Evolutionary conservation across 805 yeast species (phyloP), one percentile per base, ranked within the genome.

Genomic region (Candida nitratophila): DNA sequence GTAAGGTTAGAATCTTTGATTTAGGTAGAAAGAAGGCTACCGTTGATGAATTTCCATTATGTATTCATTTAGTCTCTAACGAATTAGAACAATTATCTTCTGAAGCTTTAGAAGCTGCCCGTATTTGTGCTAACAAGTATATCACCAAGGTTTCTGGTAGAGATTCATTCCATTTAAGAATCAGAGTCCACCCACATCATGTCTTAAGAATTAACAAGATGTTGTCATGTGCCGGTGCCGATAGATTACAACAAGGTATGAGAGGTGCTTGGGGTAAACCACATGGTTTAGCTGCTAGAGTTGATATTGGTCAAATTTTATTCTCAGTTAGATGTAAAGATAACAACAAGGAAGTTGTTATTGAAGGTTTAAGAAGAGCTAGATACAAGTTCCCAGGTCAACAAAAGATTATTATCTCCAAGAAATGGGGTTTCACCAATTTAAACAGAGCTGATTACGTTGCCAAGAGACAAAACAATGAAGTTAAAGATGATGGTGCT

Each of bases 181-280:
- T 93, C 75, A 90, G 99, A 81, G 98, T 90, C 69, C 99, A 93
- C 78, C 99, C 99, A 65, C 93, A 86, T 98, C 99, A 93, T 83
- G 99, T 93, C 62, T 83, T 93, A 74, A 86, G 99, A 79, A 93
- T 93, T 82, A 93, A 93, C 93, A 93, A 93, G 88, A 93, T 93
- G 99, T 89, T 93, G 96, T 93, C 99, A 70, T 93, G 99, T 83
- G 99, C 99, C 80, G 99, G 99, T 87, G 99, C 99, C 73, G 99
- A 93, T 91, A 89, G 99, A 86, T 84, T 93, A 78, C 99, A 93
- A 81, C 98, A 93, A 81, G 99, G 99, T 90, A 93, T 93, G 99
- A 91, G 99, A 88, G 95, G 95, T 83, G 99, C 99, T 71, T 93
- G 98, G 98, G 99, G 99, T 89, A 93, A 93, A 82, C 99, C 99